phyloP scores from a whole-genome alignment of 805 yeast genomes.

The Zygotorulaspora danielsina region DNA sequence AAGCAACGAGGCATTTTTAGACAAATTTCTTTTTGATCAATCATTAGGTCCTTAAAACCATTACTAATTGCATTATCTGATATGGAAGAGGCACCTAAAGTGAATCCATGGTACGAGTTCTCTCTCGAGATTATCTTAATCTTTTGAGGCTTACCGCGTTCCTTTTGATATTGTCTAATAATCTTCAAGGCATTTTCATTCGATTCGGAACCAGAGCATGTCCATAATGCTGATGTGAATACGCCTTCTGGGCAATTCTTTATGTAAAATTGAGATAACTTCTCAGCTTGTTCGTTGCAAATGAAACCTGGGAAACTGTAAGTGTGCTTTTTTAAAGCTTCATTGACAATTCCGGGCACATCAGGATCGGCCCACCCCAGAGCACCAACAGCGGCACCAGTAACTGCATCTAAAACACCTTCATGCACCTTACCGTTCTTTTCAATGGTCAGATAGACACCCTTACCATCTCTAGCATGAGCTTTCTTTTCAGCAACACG shows the following conservation, averaged over 20 bases:
- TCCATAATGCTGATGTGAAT: constrained; percentile 42
- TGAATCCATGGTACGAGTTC: constrained; percentile 47
- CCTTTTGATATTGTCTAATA: constrained; percentile 44
- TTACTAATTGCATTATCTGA: constrained; percentile 37
- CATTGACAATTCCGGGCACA: constrained; percentile 34
- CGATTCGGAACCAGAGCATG: constrained; percentile 64
- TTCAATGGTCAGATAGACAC: constrained; percentile 40
- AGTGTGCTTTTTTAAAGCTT: constrained; percentile 36
- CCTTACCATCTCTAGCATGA: constrained; percentile 42
- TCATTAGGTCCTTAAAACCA: constrained; percentile 30
- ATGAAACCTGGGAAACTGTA: constrained; percentile 37
- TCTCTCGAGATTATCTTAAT: constrained; percentile 41
- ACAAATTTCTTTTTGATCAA: constrained; percentile 23
- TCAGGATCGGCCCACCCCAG: constrained; percentile 42
- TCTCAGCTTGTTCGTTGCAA: constrained; percentile 40
- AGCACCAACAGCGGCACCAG: constrained; percentile 50
- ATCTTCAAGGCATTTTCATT: constrained; percentile 62
- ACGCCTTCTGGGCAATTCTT: constrained; percentile 39
- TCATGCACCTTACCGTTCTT: constrained; percentile 38
- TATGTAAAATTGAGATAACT: constrained; percentile 40
- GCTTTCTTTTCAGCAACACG: constrained; percentile 38
- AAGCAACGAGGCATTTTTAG: constrained; percentile 32
- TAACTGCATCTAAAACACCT: constrained; percentile 40
- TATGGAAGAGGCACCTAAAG: constrained; percentile 43
- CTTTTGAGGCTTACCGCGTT: constrained; percentile 41